Base-by-base conservation (phyloP, 257 asterid species). In the Solanum chiquidenum region DNA sequence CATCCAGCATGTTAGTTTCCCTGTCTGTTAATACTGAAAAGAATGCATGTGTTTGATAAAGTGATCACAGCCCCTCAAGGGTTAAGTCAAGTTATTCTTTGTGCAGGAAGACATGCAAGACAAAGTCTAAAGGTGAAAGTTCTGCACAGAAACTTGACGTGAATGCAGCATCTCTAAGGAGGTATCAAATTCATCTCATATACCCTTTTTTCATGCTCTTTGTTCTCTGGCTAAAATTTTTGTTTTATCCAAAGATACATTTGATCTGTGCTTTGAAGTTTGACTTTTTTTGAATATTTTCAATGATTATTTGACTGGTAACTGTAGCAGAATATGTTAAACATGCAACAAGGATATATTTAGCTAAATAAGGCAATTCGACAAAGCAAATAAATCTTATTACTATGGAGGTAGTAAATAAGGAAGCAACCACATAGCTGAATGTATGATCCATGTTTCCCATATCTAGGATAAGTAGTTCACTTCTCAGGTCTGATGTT, bases 81-180 rank as follows among this genome's bases (percentile, higher is more conserved):
- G 49, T 82, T 49, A 82, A 82, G 69, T 49, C 27, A 86, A 86
- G 29, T 46, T 71, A 46, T 72, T 60, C 60, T 20, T 90, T 86
- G 40, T 31, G 86, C 98, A 96, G 99, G 90, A 91, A 93, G 66
- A 89, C 87, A 88, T 90, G 92, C 83, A 89, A 68, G 84, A 52
- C 88, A 77, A 92, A 90, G 84, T 44, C 90, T 52, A 87, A 76
- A 72, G 85, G 42, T 82, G 85, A 82, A 82, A 75, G 69, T 72
- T 71, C 89, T 49, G 90, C 94, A 68, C 88, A 87, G 35, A 92
- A 89, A 83, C 92, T 90, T 87, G 93, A 92, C 5, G 91, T 86
- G 86, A 85, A 85, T 38, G 77, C 87, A 1, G 83, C 75, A 52
- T 79, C 91, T 76, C 85, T 74, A 38, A 91, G 93, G 90, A 92